These are phyloP conservation scores for Gaeumannomyces sp. DNA, from an alignment of 2,329 filamentous ascomycete genomes.

Conservation along the genomic window DNA sequence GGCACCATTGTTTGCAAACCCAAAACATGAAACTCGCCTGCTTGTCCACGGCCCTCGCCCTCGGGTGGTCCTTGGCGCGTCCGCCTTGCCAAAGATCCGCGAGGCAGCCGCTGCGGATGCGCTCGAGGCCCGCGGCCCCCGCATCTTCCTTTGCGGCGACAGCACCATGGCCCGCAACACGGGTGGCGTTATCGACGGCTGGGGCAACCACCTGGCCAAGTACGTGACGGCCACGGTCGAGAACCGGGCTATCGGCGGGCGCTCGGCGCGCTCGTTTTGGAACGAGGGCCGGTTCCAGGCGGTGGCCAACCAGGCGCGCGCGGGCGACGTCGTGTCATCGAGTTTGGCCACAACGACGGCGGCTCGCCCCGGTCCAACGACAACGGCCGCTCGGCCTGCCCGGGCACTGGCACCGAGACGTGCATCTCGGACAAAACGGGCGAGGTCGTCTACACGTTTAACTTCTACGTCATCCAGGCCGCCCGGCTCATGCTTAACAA, in stretches of 20 bases:
- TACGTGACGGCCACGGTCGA: slow-evolving; percentile 42
- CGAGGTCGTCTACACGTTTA: slow-evolving; percentile 56
- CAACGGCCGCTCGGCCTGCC: slow-evolving; percentile 55
- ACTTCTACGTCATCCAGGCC: slow-evolving; percentile 53
- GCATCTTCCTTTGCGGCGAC: slow-evolving; percentile 48
- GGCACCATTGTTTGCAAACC: too few relatives aligned
- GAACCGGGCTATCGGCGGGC: slow-evolving; percentile 62
- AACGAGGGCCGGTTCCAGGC: slow-evolving; percentile 58
- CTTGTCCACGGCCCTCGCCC: neutral
- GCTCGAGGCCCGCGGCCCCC: neutral
- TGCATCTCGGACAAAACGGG: slow-evolving; percentile 38
- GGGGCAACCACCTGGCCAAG: slow-evolving; percentile 50
- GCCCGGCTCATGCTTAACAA: slow-evolving; percentile 46
- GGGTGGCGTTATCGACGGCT: slow-evolving; percentile 30
- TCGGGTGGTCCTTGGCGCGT: neutral
- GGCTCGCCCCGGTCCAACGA: slow-evolving; percentile 45
- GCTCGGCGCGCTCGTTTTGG: slow-evolving; percentile 60
- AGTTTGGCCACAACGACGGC: slow-evolving; percentile 68
- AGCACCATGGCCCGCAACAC: slow-evolving; percentile 44
- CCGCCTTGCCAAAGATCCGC: neutral
- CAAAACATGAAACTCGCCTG: neutral
- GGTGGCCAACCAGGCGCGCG: slow-evolving; percentile 41
- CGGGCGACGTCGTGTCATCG: slow-evolving; percentile 61
- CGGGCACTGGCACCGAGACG: slow-evolving; percentile 43
- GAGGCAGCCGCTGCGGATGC: neutral